A percentile compares a stretch with the other conserved stretches of the same genome.
Evolutionary conservation across 345 rosid species (phyloP).

Genomic region (Clarkia xantiana): DNA sequence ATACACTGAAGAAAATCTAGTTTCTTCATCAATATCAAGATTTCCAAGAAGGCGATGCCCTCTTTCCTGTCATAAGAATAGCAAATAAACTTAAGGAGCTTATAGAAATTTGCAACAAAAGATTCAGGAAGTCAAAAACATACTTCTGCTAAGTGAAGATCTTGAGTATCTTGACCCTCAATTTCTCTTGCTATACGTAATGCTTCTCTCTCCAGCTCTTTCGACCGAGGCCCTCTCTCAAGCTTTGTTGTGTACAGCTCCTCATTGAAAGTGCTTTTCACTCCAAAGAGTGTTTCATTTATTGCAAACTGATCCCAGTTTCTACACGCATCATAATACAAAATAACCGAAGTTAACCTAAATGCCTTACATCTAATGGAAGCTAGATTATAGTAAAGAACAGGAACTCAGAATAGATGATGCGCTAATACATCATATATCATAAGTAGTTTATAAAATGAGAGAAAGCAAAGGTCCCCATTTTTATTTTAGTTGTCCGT

Average conservation of each 20-base stretch:
- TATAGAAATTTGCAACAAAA: conserved; percentile 3
- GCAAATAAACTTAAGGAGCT: conserved; percentile 6
- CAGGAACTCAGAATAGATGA: too few species aligned
- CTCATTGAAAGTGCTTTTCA: conserved; percentile 74
- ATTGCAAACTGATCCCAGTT: conserved; percentile 83
- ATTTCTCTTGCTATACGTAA: conserved; percentile 79
- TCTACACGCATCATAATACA: conserved; percentile 16
- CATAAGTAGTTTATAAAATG: too few species aligned
- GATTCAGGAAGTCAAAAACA: conserved; percentile 8
- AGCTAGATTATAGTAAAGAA: too few species aligned
- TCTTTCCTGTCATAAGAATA: conserved; percentile 55
- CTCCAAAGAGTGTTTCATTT: conserved; percentile 69
- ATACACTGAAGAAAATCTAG: conserved; percentile 66
- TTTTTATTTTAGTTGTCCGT: too few species aligned
- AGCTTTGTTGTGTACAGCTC: conserved; percentile 86
- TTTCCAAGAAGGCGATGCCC: conserved; percentile 44
- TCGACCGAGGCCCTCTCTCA: conserved; percentile 45
- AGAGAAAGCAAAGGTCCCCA: too few species aligned
- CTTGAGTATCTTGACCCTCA: conserved; percentile 70
- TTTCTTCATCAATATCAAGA: conserved; percentile 66
- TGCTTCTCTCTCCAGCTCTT: conserved; percentile 68
- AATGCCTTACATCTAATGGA: too few species aligned
- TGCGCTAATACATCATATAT: too few species aligned
- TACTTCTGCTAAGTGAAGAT: conserved; percentile 93
- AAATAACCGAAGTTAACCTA: background rate